Evolutionary conservation across 768 basidiomycete genomes (phyloP), one percentile per base, ranked within the genome.

Genomic region (Sistotremastrum niveocremeum): DNA sequence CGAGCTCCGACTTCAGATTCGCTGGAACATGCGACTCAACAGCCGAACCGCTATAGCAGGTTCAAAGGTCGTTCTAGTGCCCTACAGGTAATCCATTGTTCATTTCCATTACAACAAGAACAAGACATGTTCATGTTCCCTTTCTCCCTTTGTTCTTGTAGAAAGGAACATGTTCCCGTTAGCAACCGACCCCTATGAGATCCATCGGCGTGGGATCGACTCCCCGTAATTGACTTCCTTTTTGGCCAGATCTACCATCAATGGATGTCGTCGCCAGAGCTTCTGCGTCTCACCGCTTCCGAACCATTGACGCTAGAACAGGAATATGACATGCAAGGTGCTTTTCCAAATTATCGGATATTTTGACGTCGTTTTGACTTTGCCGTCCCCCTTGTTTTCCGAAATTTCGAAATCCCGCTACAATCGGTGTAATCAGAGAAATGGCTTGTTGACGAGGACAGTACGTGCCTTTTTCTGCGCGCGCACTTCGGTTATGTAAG

Each of bases 301-400:
- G 89, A 94, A 53, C 81, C 82, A 4, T 68, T 95, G 37, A 74
- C 72, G 6, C 63, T 89, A 5, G 78, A 83, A 49, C 76, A 93
- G 56, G 91, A 93, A 56, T 79, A 81, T 49, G 79, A 81, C 28
- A 94, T 94, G 90, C 90, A 94, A 60, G 67, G 90, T 89, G 54
- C 5, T 12, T 34, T 31, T 6, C 30, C 39, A 10, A 38, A 54
- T 45, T 35, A 5, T 7, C 37, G 9, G 8, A 39, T 37, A 37
- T n/a, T 34, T 12, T 45, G 9, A 8, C 31, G 2, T 36, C 30
- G 20, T 36, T 9, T 31, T 6, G 40, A 32, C 31, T 33, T 46
- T 43, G 35, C 29, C 42, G 44, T 33, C 33, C 44, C 8, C 10
- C 30, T 35, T 39, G 43, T 8, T 45, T 38, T 7, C 11, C n/a